Conservation (phyloP, 495 filamentous ascomycete species). For the Talaromyces proteolyticus region DNA sequence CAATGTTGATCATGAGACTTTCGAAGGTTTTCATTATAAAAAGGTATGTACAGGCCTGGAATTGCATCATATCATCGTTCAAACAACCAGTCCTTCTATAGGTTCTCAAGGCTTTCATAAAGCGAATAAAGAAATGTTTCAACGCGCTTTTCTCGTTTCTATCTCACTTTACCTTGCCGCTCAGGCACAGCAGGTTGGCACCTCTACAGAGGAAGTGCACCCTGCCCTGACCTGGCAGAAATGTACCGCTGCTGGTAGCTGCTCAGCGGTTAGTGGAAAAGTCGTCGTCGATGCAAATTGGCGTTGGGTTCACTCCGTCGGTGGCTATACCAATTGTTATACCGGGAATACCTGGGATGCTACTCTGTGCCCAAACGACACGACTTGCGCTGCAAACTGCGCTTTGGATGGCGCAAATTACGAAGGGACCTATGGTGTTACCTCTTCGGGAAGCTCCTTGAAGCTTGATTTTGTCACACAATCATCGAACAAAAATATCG, state of each 20-base stretch:
- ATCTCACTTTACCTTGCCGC: background rate
- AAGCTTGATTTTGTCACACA: slow-evolving; percentile 50
- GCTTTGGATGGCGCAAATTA: slow-evolving; percentile 59
- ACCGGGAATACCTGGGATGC: slow-evolving; percentile 53
- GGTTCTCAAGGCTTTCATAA: too few species aligned
- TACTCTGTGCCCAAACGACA: slow-evolving; percentile 46
- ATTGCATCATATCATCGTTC: too few species aligned
- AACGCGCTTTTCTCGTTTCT: background rate
- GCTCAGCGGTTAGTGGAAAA: slow-evolving; percentile 42
- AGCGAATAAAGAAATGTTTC: too few species aligned
- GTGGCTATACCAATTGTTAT: slow-evolving; percentile 58
- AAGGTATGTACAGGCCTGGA: too few species aligned
- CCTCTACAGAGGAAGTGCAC: slow-evolving; percentile 50
- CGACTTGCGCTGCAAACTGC: slow-evolving; percentile 51
- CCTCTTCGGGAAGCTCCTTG: slow-evolving; percentile 45
- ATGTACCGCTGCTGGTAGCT: slow-evolving; percentile 47
- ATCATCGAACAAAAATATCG: slow-evolving; percentile 36
- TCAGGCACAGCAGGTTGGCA: slow-evolving; percentile 50
- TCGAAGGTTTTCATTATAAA: too few species aligned
- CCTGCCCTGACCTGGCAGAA: slow-evolving; percentile 51
- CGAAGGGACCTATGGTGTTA: slow-evolving; percentile 47
- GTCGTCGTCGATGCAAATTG: slow-evolving; percentile 63
- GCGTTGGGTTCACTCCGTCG: slow-evolving; percentile 51
- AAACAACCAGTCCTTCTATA: too few species aligned
- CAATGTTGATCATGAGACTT: too few species aligned